These are phyloP conservation scores for Oryza rufipogon DNA, from an alignment of 176 grass and related monocot genomes.

Conservation along the genomic window DNA sequence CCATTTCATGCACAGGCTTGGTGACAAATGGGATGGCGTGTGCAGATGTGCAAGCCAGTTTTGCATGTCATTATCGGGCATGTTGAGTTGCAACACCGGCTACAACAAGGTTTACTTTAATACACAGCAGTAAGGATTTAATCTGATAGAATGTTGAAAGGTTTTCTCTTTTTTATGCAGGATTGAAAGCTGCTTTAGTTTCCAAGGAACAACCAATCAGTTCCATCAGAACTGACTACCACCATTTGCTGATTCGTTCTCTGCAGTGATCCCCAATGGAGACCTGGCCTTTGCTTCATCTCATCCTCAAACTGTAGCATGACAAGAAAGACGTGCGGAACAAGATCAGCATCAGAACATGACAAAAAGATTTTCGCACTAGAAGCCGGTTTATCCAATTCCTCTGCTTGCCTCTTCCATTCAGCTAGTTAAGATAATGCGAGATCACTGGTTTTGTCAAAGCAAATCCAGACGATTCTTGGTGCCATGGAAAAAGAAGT, in stretches of 20 bases:
- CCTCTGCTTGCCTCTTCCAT: not conserved
- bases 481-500: not conserved
- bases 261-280: not conserved
- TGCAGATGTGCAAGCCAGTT: conserved; percentile 6
- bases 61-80: not conserved
- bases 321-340: conserved; percentile 31
- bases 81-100: not conserved
- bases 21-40: not conserved
- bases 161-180: not conserved
- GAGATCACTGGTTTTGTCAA: not conserved
- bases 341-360: conserved; percentile 46
- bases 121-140: not conserved
- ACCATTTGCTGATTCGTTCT: not conserved
- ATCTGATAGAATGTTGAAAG: not conserved
- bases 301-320: conserved; percentile 9
- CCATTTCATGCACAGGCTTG: conserved; percentile 4
- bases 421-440: conserved; percentile 18
- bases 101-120: not conserved
- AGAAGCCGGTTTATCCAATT: conserved; percentile 1
- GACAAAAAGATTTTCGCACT: conserved; percentile 36
- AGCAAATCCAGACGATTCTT: conserved; percentile 37
- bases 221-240: not conserved
- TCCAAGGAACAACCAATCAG: not conserved
- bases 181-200: not conserved
- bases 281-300: conserved; percentile 12